Percentiles rank a stretch among this genome's conserved stretches.
phyloP scores from a whole-genome alignment of 768 basidiomycete genomes.

The Cytidiella melzeri region DNA sequence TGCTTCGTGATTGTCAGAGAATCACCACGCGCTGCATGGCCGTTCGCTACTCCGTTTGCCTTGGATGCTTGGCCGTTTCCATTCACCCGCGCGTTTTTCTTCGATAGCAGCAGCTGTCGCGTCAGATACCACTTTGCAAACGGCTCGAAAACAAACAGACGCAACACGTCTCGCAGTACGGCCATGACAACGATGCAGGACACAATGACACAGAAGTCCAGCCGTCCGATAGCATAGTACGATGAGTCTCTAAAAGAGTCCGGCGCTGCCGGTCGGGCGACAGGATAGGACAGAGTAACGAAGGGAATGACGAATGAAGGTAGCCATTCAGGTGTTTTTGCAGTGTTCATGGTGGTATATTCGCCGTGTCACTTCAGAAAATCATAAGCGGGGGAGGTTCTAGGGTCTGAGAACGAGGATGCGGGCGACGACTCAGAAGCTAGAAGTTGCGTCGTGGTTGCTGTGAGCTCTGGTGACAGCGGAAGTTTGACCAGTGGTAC shows the following conservation, averaged over 20 bases:
- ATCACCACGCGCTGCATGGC: constrained; percentile 19
- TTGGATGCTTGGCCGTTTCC: constrained; percentile 19
- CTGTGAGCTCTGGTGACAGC: not conserved
- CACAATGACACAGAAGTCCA: constrained; percentile 75
- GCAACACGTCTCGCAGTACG: constrained; percentile 71
- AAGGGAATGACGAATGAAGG: constrained; percentile 58
- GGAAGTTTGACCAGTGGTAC: not conserved
- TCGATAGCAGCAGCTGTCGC: constrained; percentile 37
- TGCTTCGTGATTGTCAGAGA: constrained; percentile 24
- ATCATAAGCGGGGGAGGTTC: constrained; percentile 22
- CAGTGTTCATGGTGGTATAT: constrained; percentile 31
- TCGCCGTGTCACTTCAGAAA: constrained; percentile 27
- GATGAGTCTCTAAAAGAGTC: constrained; percentile 69
- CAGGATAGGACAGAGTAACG: constrained; percentile 68
- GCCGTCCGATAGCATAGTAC: constrained; percentile 68
- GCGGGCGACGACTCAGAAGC: not conserved
- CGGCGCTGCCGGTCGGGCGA: constrained; percentile 42
- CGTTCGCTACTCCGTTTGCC: constrained; percentile 29
- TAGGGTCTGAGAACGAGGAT: not conserved
- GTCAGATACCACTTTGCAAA: constrained; percentile 74
- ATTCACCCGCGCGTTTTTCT: constrained; percentile 19
- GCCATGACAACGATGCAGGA: constrained; percentile 85
- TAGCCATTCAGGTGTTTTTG: constrained; percentile 35
- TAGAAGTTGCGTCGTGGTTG: not conserved
- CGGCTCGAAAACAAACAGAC: constrained; percentile 72